These are phyloP conservation scores for Fusarium pininemorale DNA, from an alignment of 2,329 filamentous ascomycete genomes.

Conservation along the genomic window DNA sequence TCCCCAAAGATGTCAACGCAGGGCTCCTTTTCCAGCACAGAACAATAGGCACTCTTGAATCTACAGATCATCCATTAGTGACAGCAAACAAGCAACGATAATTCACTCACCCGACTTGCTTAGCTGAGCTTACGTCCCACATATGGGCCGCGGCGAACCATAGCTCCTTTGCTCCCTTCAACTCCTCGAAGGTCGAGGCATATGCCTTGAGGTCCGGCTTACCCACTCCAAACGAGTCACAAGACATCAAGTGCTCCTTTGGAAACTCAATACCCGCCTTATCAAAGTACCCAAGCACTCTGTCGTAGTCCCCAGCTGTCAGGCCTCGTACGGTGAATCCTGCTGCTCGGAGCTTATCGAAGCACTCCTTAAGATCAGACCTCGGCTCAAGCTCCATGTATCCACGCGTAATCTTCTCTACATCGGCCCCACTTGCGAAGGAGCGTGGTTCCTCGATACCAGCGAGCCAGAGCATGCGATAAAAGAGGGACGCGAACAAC, in stretches of 20 bases:
- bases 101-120: slow-evolving; percentile 24
- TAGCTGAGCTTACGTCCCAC: slow-evolving; percentile 29
- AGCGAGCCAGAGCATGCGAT: slow-evolving; percentile 56
- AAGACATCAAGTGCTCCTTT: slow-evolving; percentile 24
- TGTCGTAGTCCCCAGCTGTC: slow-evolving; percentile 24
- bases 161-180: slow-evolving; percentile 22
- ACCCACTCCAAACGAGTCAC: slow-evolving; percentile 28
- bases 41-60: slow-evolving; percentile 33
- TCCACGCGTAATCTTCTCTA: slow-evolving; percentile 48
- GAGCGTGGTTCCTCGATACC: slow-evolving; percentile 54
- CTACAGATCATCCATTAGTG: background rate
- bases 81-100: accelerated
- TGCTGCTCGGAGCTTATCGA: slow-evolving; percentile 23
- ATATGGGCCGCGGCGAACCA: slow-evolving; percentile 36
- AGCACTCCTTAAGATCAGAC: slow-evolving; percentile 19
- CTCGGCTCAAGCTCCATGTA: slow-evolving; percentile 6
- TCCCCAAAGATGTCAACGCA: slow-evolving; percentile 31
- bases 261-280: slow-evolving; percentile 30
- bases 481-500: slow-evolving; percentile 57
- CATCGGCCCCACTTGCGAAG: slow-evolving; percentile 55
- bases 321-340: slow-evolving; percentile 29
- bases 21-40: slow-evolving; percentile 27
- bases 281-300: slow-evolving; percentile 26
- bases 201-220: slow-evolving; percentile 36
- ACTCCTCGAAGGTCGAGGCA: slow-evolving; percentile 23